Base-by-base conservation (phyloP, 2,329 filamentous ascomycete species). In the Penicillium corylophilum region DNA sequence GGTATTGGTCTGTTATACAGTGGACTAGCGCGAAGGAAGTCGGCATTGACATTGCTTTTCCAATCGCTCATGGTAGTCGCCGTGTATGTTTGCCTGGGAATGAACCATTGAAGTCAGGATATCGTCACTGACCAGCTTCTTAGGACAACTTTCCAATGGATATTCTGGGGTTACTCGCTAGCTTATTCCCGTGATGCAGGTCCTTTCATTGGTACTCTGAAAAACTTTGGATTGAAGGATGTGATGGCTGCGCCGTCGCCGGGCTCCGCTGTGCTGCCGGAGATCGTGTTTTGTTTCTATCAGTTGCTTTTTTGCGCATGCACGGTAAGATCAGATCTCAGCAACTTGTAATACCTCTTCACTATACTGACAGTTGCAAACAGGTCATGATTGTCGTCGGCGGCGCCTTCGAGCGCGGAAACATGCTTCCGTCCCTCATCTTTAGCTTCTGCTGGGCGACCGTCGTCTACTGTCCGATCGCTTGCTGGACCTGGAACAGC, bases 401-500 rank as follows among this genome's bases (percentile, higher is more conserved):
- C 28, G 84, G 83, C 43, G 79, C 82, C 2, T 86, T 87, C 52
- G 81, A 84, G 60, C 75, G 82, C 63, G 84, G 83, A n/a, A 79
- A 82, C 22, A 84, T 87, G 63, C 51, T 86, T 18, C 83, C 81
- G 38, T 85, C 82, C 8, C 77, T 88, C 63, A 73, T 88, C 23
- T 89, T 89, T 73, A 84, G 86, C 63, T 87, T 89, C 71, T 77
- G 86, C 68, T 89, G 86, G 85, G 76, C 83, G 15, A 88, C 85
- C 36, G 77, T 88, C 56, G 84, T 89, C 55, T 89, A 89, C 72
- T 85, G 87, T 63, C 85, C 85, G 18, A 82, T 90, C 54, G 87
- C 87, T 42, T 88, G 87, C 72, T 89, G 87, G 82, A 89, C 87
- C 41, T 90, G 87, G 88, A 90, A 89, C 71, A 74, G 78, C 46